Conservation (phyloP, 192 early-diverging fungal species). For the Coemansia sp. region DNA sequence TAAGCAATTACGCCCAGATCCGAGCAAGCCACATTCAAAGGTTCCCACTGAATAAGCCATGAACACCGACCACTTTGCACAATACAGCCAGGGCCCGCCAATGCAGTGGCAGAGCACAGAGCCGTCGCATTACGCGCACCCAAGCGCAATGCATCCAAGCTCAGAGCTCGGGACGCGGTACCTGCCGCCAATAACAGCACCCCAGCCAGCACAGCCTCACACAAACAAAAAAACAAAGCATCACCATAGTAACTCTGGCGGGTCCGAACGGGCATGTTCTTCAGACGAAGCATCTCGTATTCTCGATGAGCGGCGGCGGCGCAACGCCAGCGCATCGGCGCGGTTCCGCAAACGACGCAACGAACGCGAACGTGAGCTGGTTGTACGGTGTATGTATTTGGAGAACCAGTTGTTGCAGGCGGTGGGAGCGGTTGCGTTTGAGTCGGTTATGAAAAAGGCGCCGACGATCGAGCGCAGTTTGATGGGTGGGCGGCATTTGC, state of each 20-base stretch:
- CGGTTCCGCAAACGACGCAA: conserved; percentile 67
- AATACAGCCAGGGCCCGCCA: conserved; percentile 8
- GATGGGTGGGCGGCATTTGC: not conserved
- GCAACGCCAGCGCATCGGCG: conserved; percentile 66
- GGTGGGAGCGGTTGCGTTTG: conserved; percentile 23
- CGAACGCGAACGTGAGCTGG: conserved; percentile 61
- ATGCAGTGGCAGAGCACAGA: conserved; percentile 10
- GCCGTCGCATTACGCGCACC: conserved; percentile 2
- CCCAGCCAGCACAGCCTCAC: not conserved
- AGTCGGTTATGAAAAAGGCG: conserved; percentile 35
- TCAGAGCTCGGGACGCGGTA: not conserved
- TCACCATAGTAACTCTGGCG: not conserved
- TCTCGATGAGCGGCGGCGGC: conserved; percentile 60
- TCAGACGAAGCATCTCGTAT: conserved; percentile 49
- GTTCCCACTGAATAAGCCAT: not conserved
- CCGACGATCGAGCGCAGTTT: conserved; percentile 22
- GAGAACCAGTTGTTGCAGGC: conserved; percentile 45
- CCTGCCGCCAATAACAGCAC: not conserved
- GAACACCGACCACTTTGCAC: conserved; percentile 10
- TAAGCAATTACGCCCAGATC: no score
- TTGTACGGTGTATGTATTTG: conserved; percentile 56
- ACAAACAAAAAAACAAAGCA: conserved; percentile 7
- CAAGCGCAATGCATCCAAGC: conserved; percentile 1
- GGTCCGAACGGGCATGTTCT: conserved; percentile 14
- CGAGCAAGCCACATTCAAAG: not conserved